Conservation (phyloP, 306 rosid species). For the Begonia peltatifolia region DNA sequence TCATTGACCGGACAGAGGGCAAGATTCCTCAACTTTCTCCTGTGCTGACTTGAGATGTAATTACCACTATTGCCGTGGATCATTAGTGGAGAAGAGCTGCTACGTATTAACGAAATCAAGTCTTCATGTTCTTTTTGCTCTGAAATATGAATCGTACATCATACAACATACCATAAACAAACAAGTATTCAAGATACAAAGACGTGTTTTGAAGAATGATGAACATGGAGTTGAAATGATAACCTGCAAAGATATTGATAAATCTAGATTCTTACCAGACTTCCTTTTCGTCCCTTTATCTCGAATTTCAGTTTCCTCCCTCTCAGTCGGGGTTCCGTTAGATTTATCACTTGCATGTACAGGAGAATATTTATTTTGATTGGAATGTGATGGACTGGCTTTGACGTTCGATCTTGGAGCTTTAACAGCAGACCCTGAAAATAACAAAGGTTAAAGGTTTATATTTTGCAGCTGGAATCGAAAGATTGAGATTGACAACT, state of each 20-base stretch:
- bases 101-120: slow-evolving; percentile 33
- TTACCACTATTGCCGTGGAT: slow-evolving; percentile 40
- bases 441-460: slow-evolving; percentile 23
- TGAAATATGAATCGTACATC: slow-evolving; percentile 21
- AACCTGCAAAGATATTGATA: too few relatives aligned
- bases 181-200: too few relatives aligned
- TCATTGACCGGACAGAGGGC: slow-evolving; percentile 69
- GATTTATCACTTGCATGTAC: slow-evolving; percentile 33
- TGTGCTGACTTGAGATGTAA: slow-evolving; percentile 80
- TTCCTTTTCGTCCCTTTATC: slow-evolving; percentile 68
- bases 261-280: slow-evolving; percentile 33
- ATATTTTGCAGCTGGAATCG: slow-evolving; percentile 51
- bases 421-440: slow-evolving; percentile 24
- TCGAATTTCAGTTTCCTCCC: slow-evolving; percentile 27
- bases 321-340: slow-evolving; percentile 22
- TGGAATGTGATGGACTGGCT: slow-evolving; percentile 18
- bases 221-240: too few relatives aligned
- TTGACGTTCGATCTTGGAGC: slow-evolving; percentile 25
- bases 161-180: too few relatives aligned
- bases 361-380: slow-evolving; percentile 17
- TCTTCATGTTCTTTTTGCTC: slow-evolving; percentile 77
- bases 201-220: too few relatives aligned
- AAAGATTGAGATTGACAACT: slow-evolving; percentile 32
- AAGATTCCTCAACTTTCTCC: slow-evolving; percentile 80
- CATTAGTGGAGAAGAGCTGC: slow-evolving; percentile 24